Conservation (phyloP, 148 eudicot species). For the Amaranthus hypochondriacus region DNA sequence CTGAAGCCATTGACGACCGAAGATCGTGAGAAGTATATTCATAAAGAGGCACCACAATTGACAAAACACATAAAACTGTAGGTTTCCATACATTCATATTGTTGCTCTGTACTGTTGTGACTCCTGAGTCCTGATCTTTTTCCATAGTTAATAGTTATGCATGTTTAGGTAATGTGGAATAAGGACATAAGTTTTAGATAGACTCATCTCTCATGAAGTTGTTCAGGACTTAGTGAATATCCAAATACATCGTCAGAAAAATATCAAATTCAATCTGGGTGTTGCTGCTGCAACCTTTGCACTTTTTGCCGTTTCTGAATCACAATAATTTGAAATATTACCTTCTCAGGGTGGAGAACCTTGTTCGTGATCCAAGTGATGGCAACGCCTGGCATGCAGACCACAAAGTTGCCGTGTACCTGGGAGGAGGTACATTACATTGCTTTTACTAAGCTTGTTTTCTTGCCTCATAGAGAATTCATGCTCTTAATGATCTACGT, state of each 20-base stretch:
- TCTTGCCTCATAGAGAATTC: neutral
- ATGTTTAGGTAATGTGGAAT: neutral
- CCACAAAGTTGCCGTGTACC: constrained; percentile 78
- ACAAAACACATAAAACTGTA: constrained; percentile 58
- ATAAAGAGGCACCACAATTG: constrained; percentile 65
- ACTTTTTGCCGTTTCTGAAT: neutral
- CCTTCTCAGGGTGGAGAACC: constrained; percentile 62
- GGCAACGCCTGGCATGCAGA: constrained; percentile 99
- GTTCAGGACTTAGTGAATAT: neutral
- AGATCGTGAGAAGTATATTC: constrained; percentile 53
- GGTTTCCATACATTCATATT: constrained; percentile 23
- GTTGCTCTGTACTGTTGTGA: constrained; percentile 3
- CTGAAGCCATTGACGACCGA: constrained; percentile 50
- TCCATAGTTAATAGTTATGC: neutral
- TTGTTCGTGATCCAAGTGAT: constrained; percentile 75
- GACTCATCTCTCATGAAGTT: neutral
- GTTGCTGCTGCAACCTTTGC: neutral
- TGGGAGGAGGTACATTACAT: constrained; percentile 99
- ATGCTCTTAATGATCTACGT: neutral
- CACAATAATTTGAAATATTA: constrained; percentile 5
- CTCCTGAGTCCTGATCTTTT: neutral
- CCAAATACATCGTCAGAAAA: neutral
- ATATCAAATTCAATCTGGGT: neutral
- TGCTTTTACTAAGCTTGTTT: constrained; percentile 16
- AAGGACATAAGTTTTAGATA: neutral